Base-by-base conservation (phyloP, 2,329 filamentous ascomycete species). In the Cladosporium sp. region DNA sequence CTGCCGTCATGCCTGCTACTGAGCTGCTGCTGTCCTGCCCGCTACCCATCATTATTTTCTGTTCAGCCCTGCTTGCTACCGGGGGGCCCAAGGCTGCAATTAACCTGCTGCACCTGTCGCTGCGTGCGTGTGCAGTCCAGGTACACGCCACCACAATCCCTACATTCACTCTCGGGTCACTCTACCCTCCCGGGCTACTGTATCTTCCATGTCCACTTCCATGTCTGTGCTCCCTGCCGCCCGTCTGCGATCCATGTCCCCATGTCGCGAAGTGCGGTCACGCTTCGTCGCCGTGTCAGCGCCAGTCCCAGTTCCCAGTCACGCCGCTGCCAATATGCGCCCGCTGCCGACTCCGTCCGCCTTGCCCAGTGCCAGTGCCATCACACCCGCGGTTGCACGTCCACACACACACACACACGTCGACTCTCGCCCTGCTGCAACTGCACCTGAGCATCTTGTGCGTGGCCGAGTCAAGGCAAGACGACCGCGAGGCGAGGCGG, bases 331-430 rank as follows among this genome's bases (percentile, higher is more conserved):
- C 58, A 46, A 48, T 34, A 32, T 32, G 30, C 32, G 39, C 39
- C 18, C 51, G 16, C 51, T 14, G 25, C 51, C 28, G 18, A 23
- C n/a, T 57, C 54, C 51, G 51, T n/a, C 53, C 53, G 34, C 23
- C 34, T 46, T 26, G n/a, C 39, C 39, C 39, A 46, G 39, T 46
- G 36, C 36, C 36, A 43, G 36, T 43, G 39, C 56, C 56, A 43
- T 46, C 36, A 58, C 56, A 58, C 56, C 56, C 21, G 58, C 58
- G 26, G 58, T 61, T 51, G 58, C 58, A 61, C 58, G 30, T 61
- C 58, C 43, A 34, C 58, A 34, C 56, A 30, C 54, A 23, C 54
- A 34, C 14, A 46, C 39, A 46, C 36, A 43, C 36, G 14, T 46
- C 54, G 54, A 39, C 54, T 36, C 13, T 28, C 51, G 26, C 51